Conservation (phyloP, 1,284 basidiomycete genomes). For the Schizophyllum amplum region DNA sequence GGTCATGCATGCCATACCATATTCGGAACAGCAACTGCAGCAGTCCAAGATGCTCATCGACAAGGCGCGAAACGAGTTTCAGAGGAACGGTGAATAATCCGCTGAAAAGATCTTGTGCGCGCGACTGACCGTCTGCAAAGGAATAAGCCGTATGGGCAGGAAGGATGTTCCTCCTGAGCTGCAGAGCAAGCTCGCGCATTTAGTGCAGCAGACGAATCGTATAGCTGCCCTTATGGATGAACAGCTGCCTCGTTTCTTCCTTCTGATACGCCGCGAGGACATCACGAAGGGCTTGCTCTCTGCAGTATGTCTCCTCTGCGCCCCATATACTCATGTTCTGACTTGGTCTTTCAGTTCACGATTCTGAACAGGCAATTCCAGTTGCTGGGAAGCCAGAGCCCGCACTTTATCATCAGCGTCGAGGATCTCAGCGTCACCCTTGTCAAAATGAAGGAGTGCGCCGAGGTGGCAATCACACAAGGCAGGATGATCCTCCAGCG, state of each 20-base stretch:
- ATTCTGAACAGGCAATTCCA: background rate
- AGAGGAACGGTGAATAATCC: too few relatives aligned
- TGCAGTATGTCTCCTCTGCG: background rate
- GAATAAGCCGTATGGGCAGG: too few relatives aligned
- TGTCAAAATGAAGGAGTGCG: constrained; percentile 1
- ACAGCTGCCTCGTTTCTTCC: background rate
- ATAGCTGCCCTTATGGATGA: background rate
- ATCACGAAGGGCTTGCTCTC: background rate
- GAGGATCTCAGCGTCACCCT: background rate
- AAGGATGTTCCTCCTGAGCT: constrained; percentile 8
- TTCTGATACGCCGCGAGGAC: background rate
- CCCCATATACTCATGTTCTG: background rate
- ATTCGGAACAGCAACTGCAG: too few relatives aligned
- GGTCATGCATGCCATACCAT: too few relatives aligned
- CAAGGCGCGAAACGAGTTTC: too few relatives aligned
- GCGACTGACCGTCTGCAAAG: too few relatives aligned
- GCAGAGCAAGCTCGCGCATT: background rate
- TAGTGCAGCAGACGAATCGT: background rate
- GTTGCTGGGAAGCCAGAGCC: background rate
- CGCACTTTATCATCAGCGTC: background rate
- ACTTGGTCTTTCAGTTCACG: background rate
- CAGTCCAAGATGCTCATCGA: too few relatives aligned
- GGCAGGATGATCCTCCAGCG: constrained; percentile 10
- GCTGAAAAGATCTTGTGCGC: too few relatives aligned
- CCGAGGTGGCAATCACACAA: constrained; percentile 10